These are phyloP conservation scores for Dimocarpus longan DNA, from an alignment of 345 rosid species.

Conservation along the genomic window DNA sequence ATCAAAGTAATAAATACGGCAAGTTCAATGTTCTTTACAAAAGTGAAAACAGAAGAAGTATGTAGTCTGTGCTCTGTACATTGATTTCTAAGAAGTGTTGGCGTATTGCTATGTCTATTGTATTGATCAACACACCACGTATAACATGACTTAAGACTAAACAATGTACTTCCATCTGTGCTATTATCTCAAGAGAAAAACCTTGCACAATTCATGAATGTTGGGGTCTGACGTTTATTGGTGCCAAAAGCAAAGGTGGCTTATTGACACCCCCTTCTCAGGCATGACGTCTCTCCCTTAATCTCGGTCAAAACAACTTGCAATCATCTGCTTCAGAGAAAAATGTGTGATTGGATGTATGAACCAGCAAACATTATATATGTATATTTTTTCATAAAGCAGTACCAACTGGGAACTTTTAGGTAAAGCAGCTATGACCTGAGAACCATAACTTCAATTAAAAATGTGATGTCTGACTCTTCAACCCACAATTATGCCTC, in stretches of 20 bases:
- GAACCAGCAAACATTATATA: neutral
- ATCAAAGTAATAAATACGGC: neutral
- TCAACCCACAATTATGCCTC: neutral
- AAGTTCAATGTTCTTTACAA: neutral
- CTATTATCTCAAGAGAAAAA: neutral
- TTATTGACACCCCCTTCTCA: conserved; percentile 8
- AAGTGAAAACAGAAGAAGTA: neutral
- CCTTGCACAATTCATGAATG: conserved; percentile 11
- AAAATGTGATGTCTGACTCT: conserved; percentile 5
- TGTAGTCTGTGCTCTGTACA: conserved; percentile 1
- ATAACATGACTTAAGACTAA: neutral
- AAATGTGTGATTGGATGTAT: neutral
- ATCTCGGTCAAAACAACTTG: neutral
- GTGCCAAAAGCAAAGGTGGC: neutral
- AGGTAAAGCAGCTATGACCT: neutral
- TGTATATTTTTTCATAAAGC: neutral
- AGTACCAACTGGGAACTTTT: conserved; percentile 4
- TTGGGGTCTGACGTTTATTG: conserved; percentile 16
- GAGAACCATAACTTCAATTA: neutral
- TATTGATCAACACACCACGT: conserved; percentile 8
- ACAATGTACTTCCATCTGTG: conserved; percentile 12
- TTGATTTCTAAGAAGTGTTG: conserved; percentile 4
- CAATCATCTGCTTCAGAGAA: conserved; percentile 25
- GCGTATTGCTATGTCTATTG: neutral
- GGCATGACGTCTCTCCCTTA: neutral